These are phyloP conservation scores for Dothistroma septosporum DNA, from an alignment of 2,329 filamentous ascomycete genomes.

Conservation along the genomic window DNA sequence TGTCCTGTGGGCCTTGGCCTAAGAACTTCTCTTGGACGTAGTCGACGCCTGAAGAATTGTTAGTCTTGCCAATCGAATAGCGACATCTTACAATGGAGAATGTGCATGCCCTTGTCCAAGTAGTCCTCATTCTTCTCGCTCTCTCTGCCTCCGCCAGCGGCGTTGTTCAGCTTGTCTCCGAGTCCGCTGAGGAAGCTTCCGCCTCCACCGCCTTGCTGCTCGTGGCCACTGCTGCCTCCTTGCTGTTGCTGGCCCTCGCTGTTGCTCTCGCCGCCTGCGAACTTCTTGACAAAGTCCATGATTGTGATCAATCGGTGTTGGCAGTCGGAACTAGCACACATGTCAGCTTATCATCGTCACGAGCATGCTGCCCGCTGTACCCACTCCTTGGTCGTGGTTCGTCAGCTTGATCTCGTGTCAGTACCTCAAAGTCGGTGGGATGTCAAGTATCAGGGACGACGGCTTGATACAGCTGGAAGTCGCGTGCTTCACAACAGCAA, in stretches of 20 bases:
- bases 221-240: slow-evolving; percentile 26
- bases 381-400: no score
- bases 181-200: slow-evolving; percentile 56
- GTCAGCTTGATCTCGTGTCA: no score
- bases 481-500: background rate
- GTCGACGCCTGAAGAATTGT: slow-evolving; percentile 59
- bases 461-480: slow-evolving; percentile 3
- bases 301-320: slow-evolving; percentile 12
- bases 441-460: slow-evolving; percentile 1
- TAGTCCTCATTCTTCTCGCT: slow-evolving; percentile 72
- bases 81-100: background rate
- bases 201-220: slow-evolving; percentile 27
- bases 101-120: slow-evolving; percentile 69
- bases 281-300: slow-evolving; percentile 46
- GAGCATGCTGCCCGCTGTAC: background rate
- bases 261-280: slow-evolving; percentile 32
- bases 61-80: slow-evolving; percentile 5
- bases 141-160: slow-evolving; percentile 67
- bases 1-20: slow-evolving; percentile 65
- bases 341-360: background rate
- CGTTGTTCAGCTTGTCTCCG: slow-evolving; percentile 65
- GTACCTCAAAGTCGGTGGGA: background rate
- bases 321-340: background rate
- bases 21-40: slow-evolving; percentile 72
- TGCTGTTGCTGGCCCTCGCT: slow-evolving; percentile 23